phyloP scores from a whole-genome alignment of 306 rosid genomes.

The Castanopsis chinensis region DNA sequence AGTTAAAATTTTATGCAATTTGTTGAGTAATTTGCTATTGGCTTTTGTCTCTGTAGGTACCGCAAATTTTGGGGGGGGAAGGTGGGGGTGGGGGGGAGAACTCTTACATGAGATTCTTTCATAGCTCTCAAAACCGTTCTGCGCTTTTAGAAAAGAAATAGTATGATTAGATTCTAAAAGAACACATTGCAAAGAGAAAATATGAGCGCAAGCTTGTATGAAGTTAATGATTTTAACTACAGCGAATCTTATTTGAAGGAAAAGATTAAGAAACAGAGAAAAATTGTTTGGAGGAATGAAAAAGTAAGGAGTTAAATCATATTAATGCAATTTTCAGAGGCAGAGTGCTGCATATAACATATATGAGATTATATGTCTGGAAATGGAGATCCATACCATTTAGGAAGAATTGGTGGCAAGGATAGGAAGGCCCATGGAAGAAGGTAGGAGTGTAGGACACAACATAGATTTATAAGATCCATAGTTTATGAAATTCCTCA shows the following conservation, averaged over 20 bases:
- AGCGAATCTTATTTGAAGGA: neutral
- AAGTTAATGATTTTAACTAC: neutral
- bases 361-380: neutral
- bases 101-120: neutral
- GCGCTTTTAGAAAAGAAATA: neutral
- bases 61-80: too few relatives aligned
- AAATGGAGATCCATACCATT: neutral
- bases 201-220: neutral
- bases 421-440: too few relatives aligned
- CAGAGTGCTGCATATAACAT: neutral
- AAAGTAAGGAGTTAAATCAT: neutral
- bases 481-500: neutral
- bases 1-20: neutral
- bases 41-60: neutral
- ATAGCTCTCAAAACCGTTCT: neutral
- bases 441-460: neutral
- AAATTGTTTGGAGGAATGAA: neutral
- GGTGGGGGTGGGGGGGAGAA: neutral
- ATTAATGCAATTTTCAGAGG: neutral
- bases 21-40: neutral
- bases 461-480: neutral
- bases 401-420: neutral
- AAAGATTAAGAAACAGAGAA: neutral
- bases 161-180: neutral
- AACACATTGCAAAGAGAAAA: neutral